Evolutionary conservation across 345 rosid genomes (phyloP).

Genomic region (Cardamine occulta): DNA sequence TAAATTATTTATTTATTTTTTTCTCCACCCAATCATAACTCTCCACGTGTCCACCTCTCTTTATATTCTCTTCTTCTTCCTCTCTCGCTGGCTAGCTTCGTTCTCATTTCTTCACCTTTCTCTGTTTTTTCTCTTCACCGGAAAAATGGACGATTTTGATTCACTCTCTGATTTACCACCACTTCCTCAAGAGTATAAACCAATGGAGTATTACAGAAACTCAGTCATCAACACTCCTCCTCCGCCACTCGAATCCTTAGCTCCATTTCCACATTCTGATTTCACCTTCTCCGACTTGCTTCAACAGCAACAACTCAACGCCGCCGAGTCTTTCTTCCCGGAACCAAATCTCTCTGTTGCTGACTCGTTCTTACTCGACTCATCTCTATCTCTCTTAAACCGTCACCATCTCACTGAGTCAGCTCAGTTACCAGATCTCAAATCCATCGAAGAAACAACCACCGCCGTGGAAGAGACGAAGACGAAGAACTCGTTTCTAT

Average conservation of each 20-base stretch:
- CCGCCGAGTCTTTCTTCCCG: too few relatives aligned
- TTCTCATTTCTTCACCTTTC: background rate
- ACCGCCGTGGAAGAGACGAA: background rate
- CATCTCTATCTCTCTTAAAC: slow-evolving; percentile 13
- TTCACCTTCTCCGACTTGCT: slow-evolving; percentile 10
- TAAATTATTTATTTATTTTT: background rate
- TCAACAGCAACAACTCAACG: background rate
- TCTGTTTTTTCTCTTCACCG: background rate
- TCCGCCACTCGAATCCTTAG: slow-evolving; percentile 13
- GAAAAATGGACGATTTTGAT: slow-evolving; percentile 19
- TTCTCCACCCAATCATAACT: background rate
- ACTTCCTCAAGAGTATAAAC: slow-evolving; percentile 29
- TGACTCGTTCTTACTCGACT: slow-evolving; percentile 13
- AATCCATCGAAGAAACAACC: slow-evolving; percentile 25
- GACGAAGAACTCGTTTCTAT: background rate
- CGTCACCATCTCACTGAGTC: slow-evolving; percentile 20
- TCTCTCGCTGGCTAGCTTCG: background rate
- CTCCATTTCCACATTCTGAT: slow-evolving; percentile 44
- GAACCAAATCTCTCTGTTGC: too few relatives aligned
- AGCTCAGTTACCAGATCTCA: slow-evolving; percentile 36
- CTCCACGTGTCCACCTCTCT: background rate
- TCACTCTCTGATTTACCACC: slow-evolving; percentile 38
- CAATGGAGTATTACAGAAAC: slow-evolving; percentile 19
- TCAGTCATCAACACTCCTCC: background rate
- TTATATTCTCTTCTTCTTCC: background rate